A percentile compares a stretch with the other conserved stretches of the same genome.
phyloP scores from a whole-genome alignment of 345 rosid species.

The Brassica carinata region DNA sequence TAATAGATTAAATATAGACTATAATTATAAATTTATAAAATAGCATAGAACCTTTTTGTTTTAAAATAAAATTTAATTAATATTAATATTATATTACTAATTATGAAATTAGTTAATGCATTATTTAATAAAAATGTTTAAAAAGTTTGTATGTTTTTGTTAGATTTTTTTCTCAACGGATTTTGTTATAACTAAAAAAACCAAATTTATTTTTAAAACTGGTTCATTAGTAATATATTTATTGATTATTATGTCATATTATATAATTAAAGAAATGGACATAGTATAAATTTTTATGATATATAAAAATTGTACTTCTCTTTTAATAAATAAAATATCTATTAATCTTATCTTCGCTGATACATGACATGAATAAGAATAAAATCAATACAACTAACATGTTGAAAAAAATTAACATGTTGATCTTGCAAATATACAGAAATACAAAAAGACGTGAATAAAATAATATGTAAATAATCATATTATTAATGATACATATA shows the following conservation, averaged over 20 bases:
- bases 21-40: too few relatives aligned
- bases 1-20: too few relatives aligned
- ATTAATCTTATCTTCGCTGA: background rate
- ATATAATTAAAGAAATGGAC: background rate
- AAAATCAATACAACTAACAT: background rate
- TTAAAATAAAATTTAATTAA: too few relatives aligned
- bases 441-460: background rate
- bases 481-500: background rate
- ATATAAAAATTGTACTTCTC: too few relatives aligned
- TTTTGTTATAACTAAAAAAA: background rate
- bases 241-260: background rate
- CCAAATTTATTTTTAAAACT: too few relatives aligned
- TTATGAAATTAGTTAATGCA: background rate
- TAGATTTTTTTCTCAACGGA: background rate
- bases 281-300: too few relatives aligned
- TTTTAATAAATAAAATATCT: too few relatives aligned
- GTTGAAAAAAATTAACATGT: background rate
- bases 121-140: too few relatives aligned
- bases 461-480: background rate
- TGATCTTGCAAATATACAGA: background rate
- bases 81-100: too few relatives aligned
- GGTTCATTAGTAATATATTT: too few relatives aligned
- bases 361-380: background rate
- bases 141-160: background rate
- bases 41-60: too few relatives aligned